Evolutionary conservation across 2,329 filamentous ascomycete genomes (phyloP).

Genomic region (Penicillium expansum): DNA sequence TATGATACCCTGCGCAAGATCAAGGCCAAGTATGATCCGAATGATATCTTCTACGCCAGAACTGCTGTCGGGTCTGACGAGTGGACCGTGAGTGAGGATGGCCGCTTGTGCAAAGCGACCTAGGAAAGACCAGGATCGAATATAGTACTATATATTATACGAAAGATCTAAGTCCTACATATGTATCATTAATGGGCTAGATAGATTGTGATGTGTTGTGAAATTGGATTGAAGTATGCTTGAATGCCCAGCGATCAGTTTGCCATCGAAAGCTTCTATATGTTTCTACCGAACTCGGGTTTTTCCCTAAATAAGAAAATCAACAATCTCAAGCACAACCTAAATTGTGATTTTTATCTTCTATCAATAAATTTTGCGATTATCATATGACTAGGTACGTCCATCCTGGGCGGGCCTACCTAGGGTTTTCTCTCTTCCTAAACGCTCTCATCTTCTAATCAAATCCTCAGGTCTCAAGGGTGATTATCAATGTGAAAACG

Average conservation of each 20-base stretch:
- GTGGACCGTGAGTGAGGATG: conserved; percentile 2
- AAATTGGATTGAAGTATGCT: background rate
- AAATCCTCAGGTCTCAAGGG: background rate
- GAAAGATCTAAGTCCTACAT: background rate
- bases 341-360: background rate
- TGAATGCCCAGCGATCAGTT: no score
- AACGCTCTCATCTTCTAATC: background rate
- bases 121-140: background rate
- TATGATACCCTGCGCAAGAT: conserved; percentile 34
- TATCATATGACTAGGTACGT: background rate
- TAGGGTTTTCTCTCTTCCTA: background rate
- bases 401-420: background rate
- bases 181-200: background rate
- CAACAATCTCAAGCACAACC: background rate
- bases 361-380: background rate
- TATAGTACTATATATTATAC: background rate
- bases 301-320: background rate
- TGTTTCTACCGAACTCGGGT: background rate
- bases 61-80: conserved; percentile 6
- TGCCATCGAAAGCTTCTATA: background rate
- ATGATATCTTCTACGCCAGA: conserved; percentile 34
- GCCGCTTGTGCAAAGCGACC: background rate
- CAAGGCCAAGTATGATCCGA: conserved; percentile 42
- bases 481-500: background rate
- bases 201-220: background rate